Base-by-base conservation (phyloP, 805 yeast genomes). In the Cyberlindnera lachancei region DNA sequence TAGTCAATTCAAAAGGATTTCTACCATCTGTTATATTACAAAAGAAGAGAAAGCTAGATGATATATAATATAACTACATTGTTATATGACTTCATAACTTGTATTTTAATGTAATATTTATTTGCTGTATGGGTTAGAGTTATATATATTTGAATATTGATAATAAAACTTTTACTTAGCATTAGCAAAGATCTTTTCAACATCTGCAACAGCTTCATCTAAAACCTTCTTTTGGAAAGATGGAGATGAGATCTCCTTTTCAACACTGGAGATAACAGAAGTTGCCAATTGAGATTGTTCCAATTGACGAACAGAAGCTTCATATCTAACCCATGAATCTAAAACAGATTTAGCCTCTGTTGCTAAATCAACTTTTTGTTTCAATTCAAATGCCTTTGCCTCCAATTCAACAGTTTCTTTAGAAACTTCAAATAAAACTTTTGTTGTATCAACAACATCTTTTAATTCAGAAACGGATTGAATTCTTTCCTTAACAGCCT, bases 271-370 rank as follows among this genome's bases (percentile, higher is more conserved):
- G 59, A 87, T 83, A 45, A 92, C 95, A 37, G 87, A 55, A 56
- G 82, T 67, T 48, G 94, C 77, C 54, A 92, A 78, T 64, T 85
- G 95, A 64, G 79, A 74, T 73, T 92, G 98, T 73, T 92, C 95
- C 58, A 77, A 67, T 71, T 86, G 95, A 71, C 96, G 90, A 49
- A 88, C 92, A 60, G 86, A 87, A 49, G 85, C 81, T 73, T 92
- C 98, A 66, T 83, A 84, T 76, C 97, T 85, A 53, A 88, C 96
- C 98, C 98, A 92, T 12, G 97, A 86, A 68, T 92, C 98, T 59
- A 92, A 77, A 40, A 90, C 95, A 37, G 92, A 68, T 70, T 83
- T 87, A 56, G 97, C 97, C 72, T 87, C 95, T 42, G 68, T 52
- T 37, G 94, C 90, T 48, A 87, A 74, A 43, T 79, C 87, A 47